Evolutionary conservation across 305 asterid species (phyloP).

Genomic region (Fraxinus floribunda): DNA sequence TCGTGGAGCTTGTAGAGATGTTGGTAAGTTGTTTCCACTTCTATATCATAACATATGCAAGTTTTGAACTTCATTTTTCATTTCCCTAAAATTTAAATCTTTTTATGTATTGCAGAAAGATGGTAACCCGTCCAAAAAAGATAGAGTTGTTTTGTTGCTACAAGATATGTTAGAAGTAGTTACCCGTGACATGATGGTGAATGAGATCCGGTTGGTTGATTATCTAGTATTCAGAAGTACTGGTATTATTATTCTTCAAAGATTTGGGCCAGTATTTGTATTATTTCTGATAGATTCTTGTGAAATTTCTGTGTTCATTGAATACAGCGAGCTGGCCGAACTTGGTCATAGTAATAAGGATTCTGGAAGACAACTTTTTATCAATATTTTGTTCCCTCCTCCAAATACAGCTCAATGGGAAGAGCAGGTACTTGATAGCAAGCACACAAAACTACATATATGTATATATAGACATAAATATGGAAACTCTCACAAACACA

Average conservation of each 20-base stretch:
- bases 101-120: conserved; percentile 62
- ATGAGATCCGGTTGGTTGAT: conserved; percentile 76
- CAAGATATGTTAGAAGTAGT: conserved; percentile 97
- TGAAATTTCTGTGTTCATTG: conserved; percentile 21
- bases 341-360: conserved; percentile 83
- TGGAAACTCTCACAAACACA: not conserved
- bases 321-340: conserved; percentile 78
- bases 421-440: conserved; percentile 69
- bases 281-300: conserved; percentile 17
- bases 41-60: conserved; percentile 1
- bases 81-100: conserved; percentile 16
- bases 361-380: conserved; percentile 87
- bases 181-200: conserved; percentile 94
- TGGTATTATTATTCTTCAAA: not conserved
- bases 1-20: conserved; percentile 84
- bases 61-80: conserved; percentile 20
- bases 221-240: conserved; percentile 18
- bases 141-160: conserved; percentile 74
- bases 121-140: conserved; percentile 73
- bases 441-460: not conserved
- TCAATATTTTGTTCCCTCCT: conserved; percentile 41
- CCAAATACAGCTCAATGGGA: conserved; percentile 90
- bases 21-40: conserved; percentile 57
- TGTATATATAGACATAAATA: not conserved
- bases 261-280: conserved; percentile 1